phyloP scores from a whole-genome alignment of 2,329 filamentous ascomycete genomes.

The Orbilia blumenaviensis region DNA sequence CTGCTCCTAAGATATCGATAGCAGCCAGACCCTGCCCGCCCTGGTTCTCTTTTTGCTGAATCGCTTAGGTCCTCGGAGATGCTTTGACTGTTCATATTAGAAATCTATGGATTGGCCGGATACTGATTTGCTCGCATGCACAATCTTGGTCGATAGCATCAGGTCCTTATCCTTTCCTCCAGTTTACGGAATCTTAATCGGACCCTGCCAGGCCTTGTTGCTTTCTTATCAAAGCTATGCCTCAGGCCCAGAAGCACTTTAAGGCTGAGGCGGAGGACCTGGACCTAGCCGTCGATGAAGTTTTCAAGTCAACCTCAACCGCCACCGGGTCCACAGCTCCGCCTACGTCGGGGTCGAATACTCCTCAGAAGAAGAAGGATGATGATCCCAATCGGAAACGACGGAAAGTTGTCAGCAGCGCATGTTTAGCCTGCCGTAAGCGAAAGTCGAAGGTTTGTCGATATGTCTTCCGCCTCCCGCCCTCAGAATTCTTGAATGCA shows the following conservation, averaged over 20 bases:
- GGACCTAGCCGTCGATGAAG: slow-evolving; percentile 18
- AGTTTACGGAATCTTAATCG: slow-evolving; percentile 44
- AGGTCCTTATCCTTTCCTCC: slow-evolving; percentile 42
- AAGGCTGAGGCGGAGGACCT: slow-evolving; percentile 44
- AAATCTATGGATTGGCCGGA: slow-evolving; percentile 47
- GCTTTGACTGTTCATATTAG: slow-evolving; percentile 33
- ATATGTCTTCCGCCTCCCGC: slow-evolving; percentile 23
- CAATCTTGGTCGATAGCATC: slow-evolving; percentile 42
- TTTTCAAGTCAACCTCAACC: slow-evolving; percentile 17
- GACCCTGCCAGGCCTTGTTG: slow-evolving; percentile 3
- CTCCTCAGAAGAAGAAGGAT: slow-evolving; percentile 48
- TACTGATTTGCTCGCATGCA: slow-evolving; percentile 46
- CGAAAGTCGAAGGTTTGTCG: slow-evolving; percentile 74
- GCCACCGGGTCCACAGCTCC: slow-evolving; percentile 15
- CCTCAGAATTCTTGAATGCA: slow-evolving; percentile 2
- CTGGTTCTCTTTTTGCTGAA: slow-evolving; percentile 19
- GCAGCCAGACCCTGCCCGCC: background rate
- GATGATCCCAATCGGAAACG: slow-evolving; percentile 66
- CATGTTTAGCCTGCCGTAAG: slow-evolving; percentile 80
- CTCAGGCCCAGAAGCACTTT: slow-evolving; percentile 50
- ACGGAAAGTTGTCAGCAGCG: slow-evolving; percentile 79
- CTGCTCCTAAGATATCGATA: slow-evolving; percentile 19
- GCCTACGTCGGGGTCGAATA: slow-evolving; percentile 21
- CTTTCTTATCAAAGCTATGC: slow-evolving; percentile 44
- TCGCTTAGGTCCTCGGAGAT: slow-evolving; percentile 52